Base-by-base conservation (phyloP, 257 asterid species). In the Solanum tacnaense region DNA sequence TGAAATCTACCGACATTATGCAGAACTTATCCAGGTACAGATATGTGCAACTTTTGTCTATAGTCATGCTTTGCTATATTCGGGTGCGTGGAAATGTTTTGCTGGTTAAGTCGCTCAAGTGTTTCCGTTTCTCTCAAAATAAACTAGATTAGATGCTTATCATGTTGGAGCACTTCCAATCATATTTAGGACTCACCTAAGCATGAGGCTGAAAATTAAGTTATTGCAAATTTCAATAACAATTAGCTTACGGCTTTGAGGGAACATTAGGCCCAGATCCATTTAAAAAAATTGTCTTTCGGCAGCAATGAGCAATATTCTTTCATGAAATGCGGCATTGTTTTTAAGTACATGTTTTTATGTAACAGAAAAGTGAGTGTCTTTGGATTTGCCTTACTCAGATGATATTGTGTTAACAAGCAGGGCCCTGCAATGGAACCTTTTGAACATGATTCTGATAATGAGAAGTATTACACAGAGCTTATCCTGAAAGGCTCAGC, bases 391-490 rank as follows among this genome's bases (percentile, higher is more conserved):
- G 68, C 85, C 76, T 84, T 86, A 25, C 56, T 83, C 41, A 21
- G 65, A 44, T 18, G 72, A 62, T 36, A 62, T 84, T 83, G 60
- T 71, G 67, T 81, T 13, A 86, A 89, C 70, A 70, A 90, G 88
- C 92, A 97, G 99, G 98, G 97, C 5, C 98, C 96, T 82, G 93
- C 98, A 18, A 90, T 92, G 96, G 98, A 94, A 88, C 98, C 98
- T 29, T 96, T 97, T 84, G 89, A 91, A 76, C 91, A 91, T 60
- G 98, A 97, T 65, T 29, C 81, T 4, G 99, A 94, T 93, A 96
- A 95, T 90, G 98, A 97, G 68, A 95, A 89, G 81, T 92, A 94
- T 90, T 97, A 96, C 8, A 90, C 91, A 31, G 95, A 92, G 52
- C 94, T 97, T 84, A 93, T 96, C 65, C 81, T 82, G 3, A 90